Evolutionary conservation across 495 filamentous ascomycete genomes (phyloP), one percentile per base, ranked within the genome.

Genomic region (Massariosphaeria phaeospora): DNA sequence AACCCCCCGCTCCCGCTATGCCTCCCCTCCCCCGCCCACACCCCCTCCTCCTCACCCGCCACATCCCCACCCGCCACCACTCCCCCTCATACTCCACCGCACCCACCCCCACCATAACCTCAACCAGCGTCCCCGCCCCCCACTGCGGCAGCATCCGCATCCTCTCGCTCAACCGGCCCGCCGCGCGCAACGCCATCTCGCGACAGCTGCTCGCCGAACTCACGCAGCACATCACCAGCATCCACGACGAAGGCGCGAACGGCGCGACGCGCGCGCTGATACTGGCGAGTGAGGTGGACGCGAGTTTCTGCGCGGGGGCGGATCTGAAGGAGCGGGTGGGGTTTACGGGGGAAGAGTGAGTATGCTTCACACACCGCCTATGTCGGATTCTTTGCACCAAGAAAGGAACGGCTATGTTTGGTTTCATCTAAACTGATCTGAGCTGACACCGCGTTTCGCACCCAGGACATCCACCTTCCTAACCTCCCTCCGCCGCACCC

Each of bases 231-330:
- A 76, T 96, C 40, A 71, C 80, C 45, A 75, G 76, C 29, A 78
- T 96, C 24, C 76, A 83, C 43, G 69, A 75, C 2, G 87, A 94
- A 64, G 82, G 79, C 38, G 80, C 81, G 33, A 72, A 71, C 7
- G 78, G 80, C 9, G 69, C 75, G 13, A 95, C 90, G 8, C 72
- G 93, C 36, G 89, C 84, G 0, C 62, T 98, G 61, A 79, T 97
- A 17, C 54, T 97, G 1, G 84, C 84, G 11, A 89, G 84, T 57
- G 86, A 85, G 6, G 74, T 84, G 15, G 88, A 96, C 35, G 73
- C 78, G 2, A 82, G 81, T 47, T 98, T 98, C 71, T 97, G 91
- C 71, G 89, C 94, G 0, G 93, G 93, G 26, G 93, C 93, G 1
- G 91, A 98, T 61, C 69, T 98, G 52, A 97, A 96, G 66, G 93